Evolutionary conservation across 1,284 basidiomycete species (phyloP).

Genomic region (Tilletia setariae): DNA sequence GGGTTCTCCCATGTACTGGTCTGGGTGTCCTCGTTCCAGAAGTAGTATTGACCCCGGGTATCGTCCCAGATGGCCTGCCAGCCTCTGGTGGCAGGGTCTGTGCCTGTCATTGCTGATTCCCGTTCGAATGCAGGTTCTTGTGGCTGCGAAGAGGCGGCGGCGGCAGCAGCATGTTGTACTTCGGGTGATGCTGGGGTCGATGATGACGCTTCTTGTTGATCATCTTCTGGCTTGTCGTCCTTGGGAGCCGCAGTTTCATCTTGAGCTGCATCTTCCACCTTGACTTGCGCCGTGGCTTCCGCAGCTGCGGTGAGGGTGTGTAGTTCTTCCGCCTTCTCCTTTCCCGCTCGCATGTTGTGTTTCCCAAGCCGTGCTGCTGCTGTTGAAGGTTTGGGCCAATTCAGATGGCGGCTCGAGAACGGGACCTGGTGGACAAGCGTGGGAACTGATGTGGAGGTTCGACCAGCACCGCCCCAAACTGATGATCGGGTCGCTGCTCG

Average conservation of each 20-base stretch:
- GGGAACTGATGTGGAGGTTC: too few relatives aligned
- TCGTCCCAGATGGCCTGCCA: constrained; percentile 14
- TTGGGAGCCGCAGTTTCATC: not conserved
- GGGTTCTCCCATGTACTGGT: constrained; percentile 12
- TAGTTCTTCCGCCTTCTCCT: not conserved
- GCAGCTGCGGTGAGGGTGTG: not conserved
- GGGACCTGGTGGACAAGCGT: too few relatives aligned
- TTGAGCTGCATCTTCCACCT: not conserved
- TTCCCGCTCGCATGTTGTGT: not conserved
- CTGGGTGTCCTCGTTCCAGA: not conserved
- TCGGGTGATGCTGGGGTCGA: too few relatives aligned
- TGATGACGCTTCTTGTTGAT: too few relatives aligned
- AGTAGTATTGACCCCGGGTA: constrained; percentile 2
- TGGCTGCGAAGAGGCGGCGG: too few relatives aligned
- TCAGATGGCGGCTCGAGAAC: too few relatives aligned
- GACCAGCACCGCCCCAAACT: too few relatives aligned
- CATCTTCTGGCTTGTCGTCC: too few relatives aligned
- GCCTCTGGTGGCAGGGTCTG: not conserved
- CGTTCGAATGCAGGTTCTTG: too few relatives aligned
- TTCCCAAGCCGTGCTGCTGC: not conserved
- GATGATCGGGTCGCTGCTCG: too few relatives aligned
- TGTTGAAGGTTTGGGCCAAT: too few relatives aligned
- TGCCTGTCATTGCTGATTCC: not conserved
- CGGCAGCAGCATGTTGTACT: too few relatives aligned
- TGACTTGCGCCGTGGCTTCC: not conserved